Evolutionary conservation across 2,329 filamentous ascomycete genomes (phyloP).

Genomic region (Alternaria ventricosa): DNA sequence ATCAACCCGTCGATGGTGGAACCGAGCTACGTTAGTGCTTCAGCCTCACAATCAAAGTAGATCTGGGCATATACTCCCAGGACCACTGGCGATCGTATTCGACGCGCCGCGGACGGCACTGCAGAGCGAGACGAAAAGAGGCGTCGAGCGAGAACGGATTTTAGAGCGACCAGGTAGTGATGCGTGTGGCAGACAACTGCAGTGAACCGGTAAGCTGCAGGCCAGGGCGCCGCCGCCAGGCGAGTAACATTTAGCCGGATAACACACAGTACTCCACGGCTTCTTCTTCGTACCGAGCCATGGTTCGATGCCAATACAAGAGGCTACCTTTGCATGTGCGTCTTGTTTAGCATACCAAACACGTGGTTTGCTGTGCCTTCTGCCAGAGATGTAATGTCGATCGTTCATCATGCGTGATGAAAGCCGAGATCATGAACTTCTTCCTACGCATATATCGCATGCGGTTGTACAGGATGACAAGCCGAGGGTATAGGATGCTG

Average conservation of each 20-base stretch:
- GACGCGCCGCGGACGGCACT: not conserved
- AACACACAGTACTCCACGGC: conserved; percentile 14
- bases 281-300: not conserved
- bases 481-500: not conserved
- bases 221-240: conserved; percentile 1
- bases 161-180: not conserved
- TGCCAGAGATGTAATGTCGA: not conserved
- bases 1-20: conserved; percentile 27
- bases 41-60: conserved; percentile 26
- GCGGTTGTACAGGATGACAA: not conserved
- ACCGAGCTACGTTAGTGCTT: conserved; percentile 20
- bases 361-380: not conserved
- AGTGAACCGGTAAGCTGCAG: conserved; percentile 21
- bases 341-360: not conserved
- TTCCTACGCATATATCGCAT: not conserved
- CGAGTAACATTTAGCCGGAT: conserved; percentile 39
- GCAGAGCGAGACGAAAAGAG: not conserved
- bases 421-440: not conserved
- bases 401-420: not conserved
- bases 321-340: not conserved
- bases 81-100: not conserved
- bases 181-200: not conserved
- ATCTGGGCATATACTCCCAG: not conserved
- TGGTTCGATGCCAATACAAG: not conserved
- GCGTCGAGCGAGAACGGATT: not conserved